Evolutionary conservation across 2,329 filamentous ascomycete genomes (phyloP).

Genomic region (Colletotrichum destructivum): DNA sequence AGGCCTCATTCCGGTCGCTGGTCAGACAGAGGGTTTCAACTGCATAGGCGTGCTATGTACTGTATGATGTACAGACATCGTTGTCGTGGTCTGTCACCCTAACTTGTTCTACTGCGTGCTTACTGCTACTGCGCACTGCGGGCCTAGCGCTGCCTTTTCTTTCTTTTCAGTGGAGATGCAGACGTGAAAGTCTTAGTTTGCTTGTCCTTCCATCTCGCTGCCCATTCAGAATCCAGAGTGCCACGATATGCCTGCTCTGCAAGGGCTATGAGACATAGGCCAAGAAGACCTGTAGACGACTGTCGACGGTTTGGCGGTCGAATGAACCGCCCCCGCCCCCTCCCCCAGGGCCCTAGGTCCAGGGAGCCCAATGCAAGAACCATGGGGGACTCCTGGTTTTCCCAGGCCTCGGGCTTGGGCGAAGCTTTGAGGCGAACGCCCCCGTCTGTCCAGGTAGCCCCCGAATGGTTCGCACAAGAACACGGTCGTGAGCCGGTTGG

Average conservation of each 20-base stretch:
- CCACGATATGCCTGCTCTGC: not conserved
- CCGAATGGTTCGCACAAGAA: conserved; percentile 2
- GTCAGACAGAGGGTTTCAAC: too few species aligned
- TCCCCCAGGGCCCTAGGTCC: not conserved
- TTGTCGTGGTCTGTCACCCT: not conserved
- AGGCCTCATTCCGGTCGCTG: not conserved
- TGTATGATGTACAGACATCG: not conserved
- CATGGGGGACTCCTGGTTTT: not conserved
- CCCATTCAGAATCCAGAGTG: not conserved
- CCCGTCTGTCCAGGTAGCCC: conserved; percentile 11
- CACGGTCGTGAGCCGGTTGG: conserved; percentile 5
- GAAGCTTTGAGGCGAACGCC: conserved; percentile 40
- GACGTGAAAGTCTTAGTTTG: not conserved
- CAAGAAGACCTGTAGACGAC: not conserved
- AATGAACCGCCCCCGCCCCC: not conserved
- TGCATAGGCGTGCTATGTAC: too few species aligned
- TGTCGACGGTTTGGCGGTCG: conserved; percentile 7
- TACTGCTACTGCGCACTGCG: not conserved
- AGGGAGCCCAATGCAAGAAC: not conserved
- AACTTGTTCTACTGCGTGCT: not conserved
- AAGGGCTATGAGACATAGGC: conserved; percentile 5
- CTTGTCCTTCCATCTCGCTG: not conserved
- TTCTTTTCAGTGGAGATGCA: not conserved
- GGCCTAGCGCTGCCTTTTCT: not conserved
- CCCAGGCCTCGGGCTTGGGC: not conserved